Evolutionary conservation across 768 basidiomycete species (phyloP), one percentile per base, ranked within the genome.

Genomic region (Lactifluus piperatus): DNA sequence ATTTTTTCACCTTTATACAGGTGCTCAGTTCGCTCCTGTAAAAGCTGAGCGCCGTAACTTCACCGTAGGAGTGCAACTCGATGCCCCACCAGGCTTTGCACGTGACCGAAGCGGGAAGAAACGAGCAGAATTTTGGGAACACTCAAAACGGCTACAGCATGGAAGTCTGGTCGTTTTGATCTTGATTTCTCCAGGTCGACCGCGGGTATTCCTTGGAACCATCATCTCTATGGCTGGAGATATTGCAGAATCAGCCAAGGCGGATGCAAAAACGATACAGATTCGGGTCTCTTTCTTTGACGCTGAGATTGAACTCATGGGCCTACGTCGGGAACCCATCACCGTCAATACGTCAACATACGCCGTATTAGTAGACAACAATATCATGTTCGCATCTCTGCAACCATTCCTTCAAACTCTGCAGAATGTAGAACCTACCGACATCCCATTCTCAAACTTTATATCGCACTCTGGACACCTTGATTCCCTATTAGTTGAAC

Each of bases 111-210:
- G 73, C 43, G 32, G 71, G 3, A 66, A 66, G 24, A 71, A 67
- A 16, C 79, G 86, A 8, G 71, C 65, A 1, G 70, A 72, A 4
- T 88, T 78, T 67, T 89, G 86, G 88, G 78, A 86, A 64, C 75
- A 76, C 6, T 76, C 81, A 6, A 84, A 83, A 57, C 75, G 83
- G 0, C 76, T 89, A 10, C 74, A 79, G 51, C 75, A 77, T 58
- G 85, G 88, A 1, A 80, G 79, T 18, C 79, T 90, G 18, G 75
- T 90, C 16, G 86, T 79, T 6, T 76, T 88, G 6, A 68, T 86
- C 64, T 63, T 56, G 3, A 66, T 74, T 6, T 68, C 75, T n/a
- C 58, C 60, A 11, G 59, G 58, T 2, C 41, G 24, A n/a, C 50
- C 57, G 11, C 65, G 60, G 9, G 75, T 83, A 24, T 76, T 80